Evolutionary conservation across 192 early-diverging fungal species (phyloP).

Genomic region (Coemansia sp.): DNA sequence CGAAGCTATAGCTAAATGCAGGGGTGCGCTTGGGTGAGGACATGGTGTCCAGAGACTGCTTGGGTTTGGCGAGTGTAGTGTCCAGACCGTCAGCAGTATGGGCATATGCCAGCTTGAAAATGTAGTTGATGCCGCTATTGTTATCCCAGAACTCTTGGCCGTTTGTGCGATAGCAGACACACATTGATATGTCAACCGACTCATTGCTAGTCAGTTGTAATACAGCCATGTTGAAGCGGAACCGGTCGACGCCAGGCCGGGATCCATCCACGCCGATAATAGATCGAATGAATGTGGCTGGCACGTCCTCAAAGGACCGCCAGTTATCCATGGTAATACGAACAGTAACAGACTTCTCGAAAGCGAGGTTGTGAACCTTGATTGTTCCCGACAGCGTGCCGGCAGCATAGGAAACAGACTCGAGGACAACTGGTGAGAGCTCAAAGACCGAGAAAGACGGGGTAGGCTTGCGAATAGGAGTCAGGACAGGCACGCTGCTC

Average conservation of each 20-base stretch:
- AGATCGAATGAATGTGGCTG: slow-evolving; percentile 63
- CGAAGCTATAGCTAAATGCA: too few relatives aligned
- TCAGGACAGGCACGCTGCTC: neutral
- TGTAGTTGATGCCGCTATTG: slow-evolving; percentile 83
- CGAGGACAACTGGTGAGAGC: slow-evolving; percentile 56
- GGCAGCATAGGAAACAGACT: slow-evolving; percentile 46
- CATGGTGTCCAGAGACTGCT: too few relatives aligned
- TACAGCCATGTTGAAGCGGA: slow-evolving; percentile 52
- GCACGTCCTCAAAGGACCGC: slow-evolving; percentile 65
- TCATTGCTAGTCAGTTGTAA: slow-evolving; percentile 45
- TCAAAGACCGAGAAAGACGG: slow-evolving; percentile 43
- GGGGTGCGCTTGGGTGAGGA: too few relatives aligned
- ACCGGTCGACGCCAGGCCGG: slow-evolving; percentile 62
- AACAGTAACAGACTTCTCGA: slow-evolving; percentile 73
- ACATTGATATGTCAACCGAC: slow-evolving; percentile 43
- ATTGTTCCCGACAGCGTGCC: slow-evolving; percentile 63
- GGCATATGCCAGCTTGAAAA: slow-evolving; percentile 41
- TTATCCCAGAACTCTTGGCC: slow-evolving; percentile 91
- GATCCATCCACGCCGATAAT: slow-evolving; percentile 40
- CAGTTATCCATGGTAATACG: slow-evolving; percentile 78
- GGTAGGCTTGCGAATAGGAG: slow-evolving; percentile 29
- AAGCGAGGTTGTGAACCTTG: slow-evolving; percentile 82
- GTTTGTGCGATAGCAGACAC: slow-evolving; percentile 66
- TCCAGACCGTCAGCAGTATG: neutral
- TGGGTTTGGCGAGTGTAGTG: too few relatives aligned